phyloP scores from a whole-genome alignment of 768 basidiomycete genomes.

The Suillus fuscotomentosus region DNA sequence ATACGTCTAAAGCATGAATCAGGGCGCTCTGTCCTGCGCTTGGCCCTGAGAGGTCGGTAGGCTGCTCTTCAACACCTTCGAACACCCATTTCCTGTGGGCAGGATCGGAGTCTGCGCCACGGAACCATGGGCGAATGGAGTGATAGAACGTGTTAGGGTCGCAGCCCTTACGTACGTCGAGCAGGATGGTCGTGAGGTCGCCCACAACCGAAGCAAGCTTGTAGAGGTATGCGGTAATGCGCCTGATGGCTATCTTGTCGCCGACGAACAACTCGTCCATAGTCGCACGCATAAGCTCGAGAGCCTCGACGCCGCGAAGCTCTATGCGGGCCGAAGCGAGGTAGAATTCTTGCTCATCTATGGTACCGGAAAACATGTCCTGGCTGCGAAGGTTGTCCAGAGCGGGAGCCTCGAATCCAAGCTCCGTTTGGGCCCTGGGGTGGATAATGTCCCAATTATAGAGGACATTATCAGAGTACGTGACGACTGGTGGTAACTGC shows the following conservation, averaged over 20 bases:
- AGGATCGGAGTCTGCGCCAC: constrained; percentile 60
- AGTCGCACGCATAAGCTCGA: constrained; percentile 80
- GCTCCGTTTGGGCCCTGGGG: constrained; percentile 29
- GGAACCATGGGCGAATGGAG: constrained; percentile 77
- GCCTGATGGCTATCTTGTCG: constrained; percentile 60
- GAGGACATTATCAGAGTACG: constrained; percentile 89
- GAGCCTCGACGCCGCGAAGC: constrained; percentile 77
- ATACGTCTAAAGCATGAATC: constrained; percentile 71
- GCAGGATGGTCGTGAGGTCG: constrained; percentile 58
- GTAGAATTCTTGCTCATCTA: constrained; percentile 87
- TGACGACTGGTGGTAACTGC: constrained; percentile 82
- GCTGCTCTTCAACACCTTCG: constrained; percentile 54
- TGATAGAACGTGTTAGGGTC: constrained; percentile 73
- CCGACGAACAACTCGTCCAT: constrained; percentile 89
- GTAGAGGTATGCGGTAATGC: constrained; percentile 62
- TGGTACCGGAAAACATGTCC: constrained; percentile 74
- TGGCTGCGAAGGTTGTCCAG: constrained; percentile 61
- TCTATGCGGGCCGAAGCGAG: constrained; percentile 85
- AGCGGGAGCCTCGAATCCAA: constrained; percentile 23
- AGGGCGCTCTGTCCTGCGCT: constrained; percentile 83
- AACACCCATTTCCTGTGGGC: constrained; percentile 51
- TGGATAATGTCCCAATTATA: constrained; percentile 69
- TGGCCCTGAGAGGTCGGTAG: constrained; percentile 66
- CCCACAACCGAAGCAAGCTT: constrained; percentile 65
- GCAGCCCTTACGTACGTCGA: constrained; percentile 66